Evolutionary conservation across 306 rosid species (phyloP).

Genomic region (Cyclanthera cordifolia): DNA sequence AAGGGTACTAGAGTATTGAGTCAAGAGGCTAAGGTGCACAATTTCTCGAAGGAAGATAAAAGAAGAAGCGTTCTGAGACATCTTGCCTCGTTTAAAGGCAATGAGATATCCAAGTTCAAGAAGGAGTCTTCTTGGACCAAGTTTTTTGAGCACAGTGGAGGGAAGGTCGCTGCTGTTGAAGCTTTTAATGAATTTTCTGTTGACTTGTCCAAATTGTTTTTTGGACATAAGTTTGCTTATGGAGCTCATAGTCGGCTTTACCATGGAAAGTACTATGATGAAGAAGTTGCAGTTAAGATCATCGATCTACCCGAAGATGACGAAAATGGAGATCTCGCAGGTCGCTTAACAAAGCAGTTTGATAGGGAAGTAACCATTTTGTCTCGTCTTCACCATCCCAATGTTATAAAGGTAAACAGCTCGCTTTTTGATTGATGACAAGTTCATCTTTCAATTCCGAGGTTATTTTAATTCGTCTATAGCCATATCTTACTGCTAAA

Average conservation of each 20-base stretch:
- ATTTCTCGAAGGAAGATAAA: constrained; percentile 16
- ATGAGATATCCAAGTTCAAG: constrained; percentile 27
- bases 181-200: constrained; percentile 57
- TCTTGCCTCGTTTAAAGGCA: constrained; percentile 29
- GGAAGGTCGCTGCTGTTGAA: constrained; percentile 65
- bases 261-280: constrained; percentile 62
- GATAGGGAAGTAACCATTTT: constrained; percentile 63
- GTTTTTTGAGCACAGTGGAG: constrained; percentile 54
- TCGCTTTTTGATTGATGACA: background rate
- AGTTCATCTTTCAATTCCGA: background rate
- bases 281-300: constrained; percentile 70
- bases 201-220: constrained; percentile 63
- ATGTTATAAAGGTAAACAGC: constrained; percentile 59
- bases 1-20: background rate
- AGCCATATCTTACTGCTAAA: background rate
- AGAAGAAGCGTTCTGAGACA: constrained; percentile 36
- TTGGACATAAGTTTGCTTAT: constrained; percentile 76
- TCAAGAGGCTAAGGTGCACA: constrained; percentile 24
- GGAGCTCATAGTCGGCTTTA: constrained; percentile 95
- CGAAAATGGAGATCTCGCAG: constrained; percentile 43
- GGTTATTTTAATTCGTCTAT: background rate
- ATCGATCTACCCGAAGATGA: constrained; percentile 62
- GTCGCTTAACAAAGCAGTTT: constrained; percentile 64
- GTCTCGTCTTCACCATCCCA: constrained; percentile 63
- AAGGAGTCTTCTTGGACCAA: constrained; percentile 64